A percentile compares a stretch with the other conserved stretches of the same genome.
Conservation (phyloP, 2,329 filamentous ascomycete species). For the Aureobasidium melanogenum region DNA sequence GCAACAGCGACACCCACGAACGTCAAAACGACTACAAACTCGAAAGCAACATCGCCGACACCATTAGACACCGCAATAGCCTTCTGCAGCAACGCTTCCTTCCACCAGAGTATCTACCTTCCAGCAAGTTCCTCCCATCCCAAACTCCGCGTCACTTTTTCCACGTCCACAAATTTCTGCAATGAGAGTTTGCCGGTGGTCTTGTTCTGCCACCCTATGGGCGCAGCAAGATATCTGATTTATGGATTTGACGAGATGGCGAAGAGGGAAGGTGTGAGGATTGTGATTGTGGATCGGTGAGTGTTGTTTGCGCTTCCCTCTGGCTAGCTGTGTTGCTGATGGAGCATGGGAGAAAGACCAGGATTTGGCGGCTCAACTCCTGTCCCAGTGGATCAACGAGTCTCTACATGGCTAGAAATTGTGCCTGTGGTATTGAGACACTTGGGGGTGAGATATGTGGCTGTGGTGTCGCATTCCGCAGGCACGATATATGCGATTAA, state of each 20-base stretch:
- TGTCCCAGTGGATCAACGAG: constrained; percentile 28
- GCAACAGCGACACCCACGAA: not conserved
- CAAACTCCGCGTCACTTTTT: constrained; percentile 22
- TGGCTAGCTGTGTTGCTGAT: no score
- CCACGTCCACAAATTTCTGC: constrained; percentile 25
- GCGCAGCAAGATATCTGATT: constrained; percentile 26
- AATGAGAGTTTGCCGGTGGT: constrained; percentile 21
- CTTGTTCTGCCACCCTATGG: constrained; percentile 33
- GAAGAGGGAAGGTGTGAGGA: constrained; percentile 25
- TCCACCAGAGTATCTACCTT: constrained; percentile 23
- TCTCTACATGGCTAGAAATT: constrained; percentile 33
- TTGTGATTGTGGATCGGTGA: constrained; percentile 33
- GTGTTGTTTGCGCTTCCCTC: no score
- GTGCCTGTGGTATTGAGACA: constrained; percentile 30
- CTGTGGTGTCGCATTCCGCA: constrained; percentile 32
- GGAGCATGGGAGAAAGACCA: constrained; percentile 23
- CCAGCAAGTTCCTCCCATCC: constrained; percentile 19
- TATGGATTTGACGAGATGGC: constrained; percentile 25
- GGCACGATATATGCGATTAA: constrained; percentile 38
- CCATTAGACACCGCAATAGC: constrained; percentile 7
- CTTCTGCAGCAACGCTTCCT: constrained; percentile 12
- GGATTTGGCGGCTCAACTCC: constrained; percentile 37
- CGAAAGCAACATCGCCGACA: not conserved
- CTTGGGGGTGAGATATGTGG: constrained; percentile 31
- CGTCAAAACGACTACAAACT: not conserved